Evolutionary conservation across 495 filamentous ascomycete genomes (phyloP).

Genomic region (Penicillium tannophilum): DNA sequence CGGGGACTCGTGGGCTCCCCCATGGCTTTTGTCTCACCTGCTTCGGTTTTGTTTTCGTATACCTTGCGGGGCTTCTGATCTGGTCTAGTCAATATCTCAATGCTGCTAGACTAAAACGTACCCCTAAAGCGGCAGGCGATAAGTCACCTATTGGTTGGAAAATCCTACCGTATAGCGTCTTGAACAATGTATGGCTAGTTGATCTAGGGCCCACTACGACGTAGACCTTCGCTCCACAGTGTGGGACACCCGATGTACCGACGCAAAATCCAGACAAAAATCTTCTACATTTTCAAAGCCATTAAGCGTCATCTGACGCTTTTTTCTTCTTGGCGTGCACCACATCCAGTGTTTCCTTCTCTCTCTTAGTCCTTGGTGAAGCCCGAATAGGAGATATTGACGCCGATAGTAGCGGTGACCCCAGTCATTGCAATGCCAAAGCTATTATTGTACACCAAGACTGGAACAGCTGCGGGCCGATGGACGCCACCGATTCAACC

Average conservation of each 20-base stretch:
- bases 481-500: neutral
- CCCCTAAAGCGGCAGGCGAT: neutral
- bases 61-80: conserved; percentile 7
- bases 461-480: conserved; percentile 1
- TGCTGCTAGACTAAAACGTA: neutral
- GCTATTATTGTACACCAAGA: neutral
- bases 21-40: conserved; percentile 1
- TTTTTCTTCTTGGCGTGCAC: neutral
- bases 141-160: neutral
- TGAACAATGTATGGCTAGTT: neutral
- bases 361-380: neutral
- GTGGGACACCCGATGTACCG: neutral
- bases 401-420: neutral
- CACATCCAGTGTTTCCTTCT: neutral
- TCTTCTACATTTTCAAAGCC: neutral
- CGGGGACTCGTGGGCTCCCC: no score
- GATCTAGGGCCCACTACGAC: neutral
- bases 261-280: neutral
- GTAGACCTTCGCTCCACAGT: neutral
- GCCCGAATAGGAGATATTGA: neutral
- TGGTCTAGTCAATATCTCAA: conserved; percentile 12
- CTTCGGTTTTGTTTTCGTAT: neutral
- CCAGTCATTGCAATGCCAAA: neutral
- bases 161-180: neutral
- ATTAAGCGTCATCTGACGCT: neutral